Conservation (phyloP, 805 yeast genomes). For the Wickerhamiella lipophila region DNA sequence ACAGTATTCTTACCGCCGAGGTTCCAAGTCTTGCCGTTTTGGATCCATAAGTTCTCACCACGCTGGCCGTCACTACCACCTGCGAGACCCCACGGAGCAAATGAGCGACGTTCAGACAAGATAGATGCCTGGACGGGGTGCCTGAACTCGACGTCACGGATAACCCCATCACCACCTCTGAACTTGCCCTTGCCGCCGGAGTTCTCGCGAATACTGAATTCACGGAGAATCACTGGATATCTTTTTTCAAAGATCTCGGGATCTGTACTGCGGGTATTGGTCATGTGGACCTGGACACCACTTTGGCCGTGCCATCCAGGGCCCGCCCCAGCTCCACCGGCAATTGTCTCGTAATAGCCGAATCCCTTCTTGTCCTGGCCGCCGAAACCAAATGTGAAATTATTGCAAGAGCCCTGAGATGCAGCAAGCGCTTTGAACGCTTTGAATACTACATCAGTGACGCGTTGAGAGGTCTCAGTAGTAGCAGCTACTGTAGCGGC, state of each 20-base stretch:
- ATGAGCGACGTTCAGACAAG: constrained; percentile 70
- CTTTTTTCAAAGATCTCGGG: constrained; percentile 79
- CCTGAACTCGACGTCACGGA: constrained; percentile 73
- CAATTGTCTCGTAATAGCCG: constrained; percentile 89
- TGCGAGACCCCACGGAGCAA: constrained; percentile 72
- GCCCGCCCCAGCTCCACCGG: constrained; percentile 94
- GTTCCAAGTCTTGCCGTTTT: constrained; percentile 25
- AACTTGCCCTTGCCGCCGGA: constrained; percentile 74
- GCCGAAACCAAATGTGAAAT: constrained; percentile 79
- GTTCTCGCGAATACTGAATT: constrained; percentile 53
- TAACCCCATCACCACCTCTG: constrained; percentile 75
- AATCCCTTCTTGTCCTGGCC: constrained; percentile 50
- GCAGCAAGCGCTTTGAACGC: constrained; percentile 88
- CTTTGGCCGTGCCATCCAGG: constrained; percentile 73
- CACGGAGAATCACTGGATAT: constrained; percentile 67
- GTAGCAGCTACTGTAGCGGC: constrained; percentile 95
- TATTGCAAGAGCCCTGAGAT: constrained; percentile 92
- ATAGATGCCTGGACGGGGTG: constrained; percentile 64
- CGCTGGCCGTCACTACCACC: constrained; percentile 71
- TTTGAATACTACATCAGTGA: constrained; percentile 76
- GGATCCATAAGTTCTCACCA: constrained; percentile 46
- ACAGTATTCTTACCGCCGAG: constrained; percentile 67
- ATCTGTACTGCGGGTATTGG: constrained; percentile 86
- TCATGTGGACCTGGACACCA: constrained; percentile 91
- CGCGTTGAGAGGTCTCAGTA: constrained; percentile 87